Conservation (phyloP, 2,329 filamentous ascomycete genomes). For the Myriangium duriaei region DNA sequence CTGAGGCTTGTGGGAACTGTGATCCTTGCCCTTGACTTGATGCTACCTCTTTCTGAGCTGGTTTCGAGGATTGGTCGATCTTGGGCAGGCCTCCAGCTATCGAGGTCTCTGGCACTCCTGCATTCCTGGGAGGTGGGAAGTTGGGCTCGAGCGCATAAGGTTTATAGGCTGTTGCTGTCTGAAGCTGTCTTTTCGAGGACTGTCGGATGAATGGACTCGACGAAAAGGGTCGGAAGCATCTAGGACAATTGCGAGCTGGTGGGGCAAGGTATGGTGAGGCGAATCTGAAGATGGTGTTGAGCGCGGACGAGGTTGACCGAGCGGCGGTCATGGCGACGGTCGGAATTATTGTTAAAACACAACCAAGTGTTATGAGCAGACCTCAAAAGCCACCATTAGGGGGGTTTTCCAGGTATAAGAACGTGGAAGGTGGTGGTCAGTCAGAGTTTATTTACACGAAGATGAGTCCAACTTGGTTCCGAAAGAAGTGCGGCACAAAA, state of each 20-base stretch:
- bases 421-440: no score
- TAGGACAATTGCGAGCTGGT: constrained; percentile 25
- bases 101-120: constrained; percentile 47
- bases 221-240: constrained; percentile 35
- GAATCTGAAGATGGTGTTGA: constrained; percentile 25
- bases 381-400: no score
- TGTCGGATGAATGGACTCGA: constrained; percentile 27
- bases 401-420: no score
- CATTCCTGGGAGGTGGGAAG: constrained; percentile 45
- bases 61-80: constrained; percentile 36
- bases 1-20: no score
- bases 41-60: no score
- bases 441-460: neutral
- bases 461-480: neutral
- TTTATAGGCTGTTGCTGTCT: constrained; percentile 53
- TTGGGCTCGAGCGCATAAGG: constrained; percentile 45
- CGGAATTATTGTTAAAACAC: no score
- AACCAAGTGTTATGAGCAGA: no score
- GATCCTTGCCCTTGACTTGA: constrained; percentile 27
- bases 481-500: neutral
- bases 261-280: constrained; percentile 18
- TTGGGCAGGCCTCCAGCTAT: constrained; percentile 42
- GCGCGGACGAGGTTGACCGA: constrained; percentile 18
- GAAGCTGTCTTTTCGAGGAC: constrained; percentile 48
- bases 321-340: constrained; percentile 20